Conservation (phyloP, 2,329 filamentous ascomycete genomes). For the Colletotrichum sp. region DNA sequence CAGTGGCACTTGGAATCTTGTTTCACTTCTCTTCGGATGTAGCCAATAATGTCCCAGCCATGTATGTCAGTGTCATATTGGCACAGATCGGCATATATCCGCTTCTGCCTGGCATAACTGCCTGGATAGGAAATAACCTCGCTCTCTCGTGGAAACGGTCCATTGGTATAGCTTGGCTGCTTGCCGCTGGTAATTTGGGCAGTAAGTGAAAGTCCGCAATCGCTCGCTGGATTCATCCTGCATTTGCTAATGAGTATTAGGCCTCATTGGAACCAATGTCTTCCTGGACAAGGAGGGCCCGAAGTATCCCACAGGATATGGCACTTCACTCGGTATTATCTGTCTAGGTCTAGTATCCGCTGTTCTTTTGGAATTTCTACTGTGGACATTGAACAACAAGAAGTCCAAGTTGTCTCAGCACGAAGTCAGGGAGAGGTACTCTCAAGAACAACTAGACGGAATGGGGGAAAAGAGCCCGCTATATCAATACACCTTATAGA, state of each 20-base stretch:
- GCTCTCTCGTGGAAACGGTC: conserved; percentile 26
- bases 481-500: conserved; percentile 8
- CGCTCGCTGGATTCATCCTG: background rate
- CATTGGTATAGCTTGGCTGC: conserved; percentile 27
- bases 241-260: conserved; percentile 24
- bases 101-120: conserved; percentile 29
- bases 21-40: conserved; percentile 38
- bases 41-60: conserved; percentile 34
- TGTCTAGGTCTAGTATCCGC: conserved; percentile 12
- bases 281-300: conserved; percentile 39
- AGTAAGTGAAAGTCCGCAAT: background rate
- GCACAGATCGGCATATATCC: conserved; percentile 32
- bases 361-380: conserved; percentile 22
- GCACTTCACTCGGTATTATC: conserved; percentile 21
- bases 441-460: conserved; percentile 13
- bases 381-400: conserved; percentile 28
- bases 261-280: conserved; percentile 42
- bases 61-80: conserved; percentile 9
- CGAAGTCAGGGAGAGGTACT: conserved; percentile 30
- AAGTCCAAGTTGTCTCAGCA: conserved; percentile 24
- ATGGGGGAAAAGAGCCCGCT: conserved; percentile 1
- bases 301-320: conserved; percentile 40
- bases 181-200: conserved; percentile 20
- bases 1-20: conserved; percentile 36
- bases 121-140: conserved; percentile 29